Conservation (phyloP, 2,329 filamentous ascomycete genomes). For the Pseudophaeomoniella oleicola region DNA sequence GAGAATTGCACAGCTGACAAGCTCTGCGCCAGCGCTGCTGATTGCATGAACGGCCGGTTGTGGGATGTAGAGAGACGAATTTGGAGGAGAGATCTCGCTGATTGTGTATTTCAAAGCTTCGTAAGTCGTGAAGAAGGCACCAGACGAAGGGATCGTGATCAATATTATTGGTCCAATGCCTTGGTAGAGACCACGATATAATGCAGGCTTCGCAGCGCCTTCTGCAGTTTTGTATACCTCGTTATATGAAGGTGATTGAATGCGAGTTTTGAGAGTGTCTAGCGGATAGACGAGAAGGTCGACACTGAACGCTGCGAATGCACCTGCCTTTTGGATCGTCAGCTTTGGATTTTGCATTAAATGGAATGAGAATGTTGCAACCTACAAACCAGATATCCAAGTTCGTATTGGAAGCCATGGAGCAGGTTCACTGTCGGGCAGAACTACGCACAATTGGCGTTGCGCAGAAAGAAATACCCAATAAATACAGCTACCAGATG, state of each 20-base stretch:
- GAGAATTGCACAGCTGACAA: conserved; percentile 72
- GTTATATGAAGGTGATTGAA: conserved; percentile 64
- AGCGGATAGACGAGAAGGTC: conserved; percentile 77
- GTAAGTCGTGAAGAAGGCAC: conserved; percentile 82
- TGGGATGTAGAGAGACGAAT: conserved; percentile 36
- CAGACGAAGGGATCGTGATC: conserved; percentile 77
- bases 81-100: conserved; percentile 31
- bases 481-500: neutral
- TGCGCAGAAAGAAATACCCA: neutral
- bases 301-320: conserved; percentile 70
- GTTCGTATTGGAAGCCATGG: conserved; percentile 35
- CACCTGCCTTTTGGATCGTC: conserved; percentile 47
- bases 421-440: neutral
- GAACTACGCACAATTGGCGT: neutral
- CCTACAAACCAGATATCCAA: conserved; percentile 43
- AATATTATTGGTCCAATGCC: conserved; percentile 74
- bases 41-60: conserved; percentile 56
- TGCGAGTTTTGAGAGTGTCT: conserved; percentile 77
- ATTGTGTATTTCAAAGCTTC: conserved; percentile 59
- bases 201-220: conserved; percentile 6
- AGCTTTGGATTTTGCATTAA: neutral
- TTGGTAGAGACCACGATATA: conserved; percentile 69
- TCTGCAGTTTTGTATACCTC: conserved; percentile 39
- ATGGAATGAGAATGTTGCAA: conserved; percentile 5
- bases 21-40: conserved; percentile 63